Evolutionary conservation across 2,329 filamentous ascomycete genomes (phyloP).

Genomic region (Aspergillus phoenicis): DNA sequence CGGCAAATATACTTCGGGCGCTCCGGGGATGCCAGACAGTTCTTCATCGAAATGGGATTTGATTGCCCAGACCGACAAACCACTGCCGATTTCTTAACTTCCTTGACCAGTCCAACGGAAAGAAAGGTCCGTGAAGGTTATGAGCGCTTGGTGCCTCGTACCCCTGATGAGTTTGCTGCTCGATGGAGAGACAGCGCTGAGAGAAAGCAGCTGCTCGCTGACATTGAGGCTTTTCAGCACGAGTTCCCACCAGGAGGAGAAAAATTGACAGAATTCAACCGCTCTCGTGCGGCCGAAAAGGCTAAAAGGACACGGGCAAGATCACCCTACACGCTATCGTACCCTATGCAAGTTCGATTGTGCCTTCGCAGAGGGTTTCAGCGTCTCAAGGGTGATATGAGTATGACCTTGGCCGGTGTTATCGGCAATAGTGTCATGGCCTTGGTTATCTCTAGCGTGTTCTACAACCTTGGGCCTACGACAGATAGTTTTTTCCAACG

Average conservation of each 20-base stretch:
- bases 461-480: constrained; percentile 69
- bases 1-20: constrained; percentile 75
- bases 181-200: constrained; percentile 57
- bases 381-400: constrained; percentile 73
- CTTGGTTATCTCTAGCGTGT: constrained; percentile 75
- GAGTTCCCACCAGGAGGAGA: constrained; percentile 39
- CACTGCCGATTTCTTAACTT: constrained; percentile 70
- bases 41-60: constrained; percentile 71
- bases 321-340: constrained; percentile 83
- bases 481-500: constrained; percentile 75
- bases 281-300: constrained; percentile 45
- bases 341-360: constrained; percentile 70
- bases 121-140: constrained; percentile 58
- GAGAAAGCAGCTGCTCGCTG: constrained; percentile 41
- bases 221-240: constrained; percentile 44
- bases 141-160: constrained; percentile 65
- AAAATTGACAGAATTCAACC: constrained; percentile 39
- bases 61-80: constrained; percentile 68
- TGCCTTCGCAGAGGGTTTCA: constrained; percentile 79
- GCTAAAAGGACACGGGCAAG: constrained; percentile 55
- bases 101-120: constrained; percentile 65
- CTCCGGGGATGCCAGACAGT: constrained; percentile 59
- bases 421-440: constrained; percentile 71
- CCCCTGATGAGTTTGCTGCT: constrained; percentile 67
- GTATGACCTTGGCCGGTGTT: constrained; percentile 66